Conservation (phyloP, 2,329 filamentous ascomycete genomes). For the Daldinia eschscholtzii region DNA sequence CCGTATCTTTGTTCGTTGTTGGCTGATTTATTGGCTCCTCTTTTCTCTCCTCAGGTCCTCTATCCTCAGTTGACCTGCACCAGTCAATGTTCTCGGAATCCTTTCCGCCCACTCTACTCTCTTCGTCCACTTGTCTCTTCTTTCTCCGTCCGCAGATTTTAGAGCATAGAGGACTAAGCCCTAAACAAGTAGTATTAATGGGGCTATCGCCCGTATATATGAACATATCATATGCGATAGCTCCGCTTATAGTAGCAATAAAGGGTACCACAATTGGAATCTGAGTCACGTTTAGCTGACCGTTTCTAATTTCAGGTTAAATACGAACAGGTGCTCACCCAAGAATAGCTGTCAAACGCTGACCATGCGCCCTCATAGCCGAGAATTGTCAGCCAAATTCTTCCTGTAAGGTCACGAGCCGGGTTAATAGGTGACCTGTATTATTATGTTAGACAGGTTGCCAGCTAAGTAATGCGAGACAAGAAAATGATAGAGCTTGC, state of each 20-base stretch:
- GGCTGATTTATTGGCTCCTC: neutral
- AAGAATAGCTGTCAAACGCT: constrained; percentile 61
- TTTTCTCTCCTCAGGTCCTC: neutral
- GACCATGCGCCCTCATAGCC: constrained; percentile 78
- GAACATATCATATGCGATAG: constrained; percentile 75
- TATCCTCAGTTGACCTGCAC: neutral
- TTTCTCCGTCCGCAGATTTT: constrained; percentile 1
- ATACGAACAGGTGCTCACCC: neutral
- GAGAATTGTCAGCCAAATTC: constrained; percentile 74
- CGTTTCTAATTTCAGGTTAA: neutral
- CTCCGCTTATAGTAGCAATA: constrained; percentile 72
- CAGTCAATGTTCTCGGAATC: neutral
- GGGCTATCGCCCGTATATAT: constrained; percentile 79
- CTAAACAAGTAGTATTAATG: constrained; percentile 75
- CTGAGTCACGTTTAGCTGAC: constrained; percentile 52
- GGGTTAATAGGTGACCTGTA: constrained; percentile 71
- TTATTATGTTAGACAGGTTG: neutral
- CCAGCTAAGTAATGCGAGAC: neutral
- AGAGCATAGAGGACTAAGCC: constrained; percentile 64
- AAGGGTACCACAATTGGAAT: constrained; percentile 81
- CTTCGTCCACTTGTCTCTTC: constrained; percentile 3
- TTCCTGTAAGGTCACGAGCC: constrained; percentile 78
- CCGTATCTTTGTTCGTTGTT: constrained; percentile 13
- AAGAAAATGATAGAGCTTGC: too few species aligned
- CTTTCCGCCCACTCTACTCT: neutral